phyloP scores from a whole-genome alignment of 768 basidiomycete genomes.

The Mycena kentingensis region DNA sequence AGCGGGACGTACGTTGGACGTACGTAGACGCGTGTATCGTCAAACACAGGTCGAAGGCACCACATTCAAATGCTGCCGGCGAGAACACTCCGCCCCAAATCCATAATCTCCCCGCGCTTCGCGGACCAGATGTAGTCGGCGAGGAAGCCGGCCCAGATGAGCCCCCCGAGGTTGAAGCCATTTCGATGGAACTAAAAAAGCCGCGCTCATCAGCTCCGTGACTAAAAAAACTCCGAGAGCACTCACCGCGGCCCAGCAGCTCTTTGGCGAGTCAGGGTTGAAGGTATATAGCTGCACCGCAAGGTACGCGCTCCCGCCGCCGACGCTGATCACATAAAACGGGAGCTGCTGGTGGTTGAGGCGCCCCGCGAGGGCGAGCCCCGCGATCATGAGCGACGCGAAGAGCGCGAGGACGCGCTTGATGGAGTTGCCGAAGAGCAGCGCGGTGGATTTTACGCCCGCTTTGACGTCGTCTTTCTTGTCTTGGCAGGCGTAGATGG shows the following conservation, averaged over 20 bases:
- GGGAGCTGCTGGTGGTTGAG: conserved; percentile 27
- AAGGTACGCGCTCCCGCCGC: conserved; percentile 21
- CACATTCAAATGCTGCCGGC: too few relatives aligned
- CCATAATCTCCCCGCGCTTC: background rate
- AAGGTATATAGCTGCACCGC: conserved; percentile 20
- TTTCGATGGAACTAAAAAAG: conserved; percentile 20
- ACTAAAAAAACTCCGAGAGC: background rate
- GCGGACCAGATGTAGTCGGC: conserved; percentile 21
- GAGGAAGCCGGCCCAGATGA: conserved; percentile 21
- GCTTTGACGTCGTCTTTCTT: conserved; percentile 58
- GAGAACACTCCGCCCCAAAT: background rate
- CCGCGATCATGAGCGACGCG: conserved; percentile 25
- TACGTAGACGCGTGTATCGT: too few relatives aligned
- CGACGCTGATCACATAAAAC: conserved; percentile 21
- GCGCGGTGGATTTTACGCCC: conserved; percentile 63
- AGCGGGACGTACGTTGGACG: too few relatives aligned
- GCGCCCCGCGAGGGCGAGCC: conserved; percentile 29
- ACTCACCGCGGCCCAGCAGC: conserved; percentile 23
- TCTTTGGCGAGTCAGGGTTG: conserved; percentile 21
- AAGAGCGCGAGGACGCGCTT: conserved; percentile 48
- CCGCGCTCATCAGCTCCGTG: background rate
- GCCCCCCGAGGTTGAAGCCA: conserved; percentile 21
- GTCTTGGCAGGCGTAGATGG: conserved; percentile 64
- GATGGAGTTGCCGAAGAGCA: conserved; percentile 54
- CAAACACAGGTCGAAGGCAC: too few relatives aligned